phyloP scores from a whole-genome alignment of 1,139 yeast species.

The Pichia sp. region DNA sequence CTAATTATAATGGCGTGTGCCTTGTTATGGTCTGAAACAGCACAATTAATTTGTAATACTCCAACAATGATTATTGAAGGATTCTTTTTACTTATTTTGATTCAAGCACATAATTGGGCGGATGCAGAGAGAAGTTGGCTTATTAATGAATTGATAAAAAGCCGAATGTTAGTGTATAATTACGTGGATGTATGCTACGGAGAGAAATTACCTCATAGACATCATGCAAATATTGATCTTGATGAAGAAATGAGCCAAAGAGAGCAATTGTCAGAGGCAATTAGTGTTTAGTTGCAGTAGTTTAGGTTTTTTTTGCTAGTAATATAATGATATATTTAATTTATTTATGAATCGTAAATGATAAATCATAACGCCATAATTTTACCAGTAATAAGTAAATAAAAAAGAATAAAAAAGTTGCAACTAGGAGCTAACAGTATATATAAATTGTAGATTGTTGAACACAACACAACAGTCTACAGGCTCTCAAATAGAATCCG shows the following conservation, averaged over 20 bases:
- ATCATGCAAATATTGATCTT: constrained; percentile 25
- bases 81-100: constrained; percentile 31
- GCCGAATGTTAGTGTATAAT: constrained; percentile 12
- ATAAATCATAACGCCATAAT: too few species aligned
- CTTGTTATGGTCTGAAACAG: constrained; percentile 33
- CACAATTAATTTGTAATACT: constrained; percentile 33
- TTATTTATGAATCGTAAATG: too few species aligned
- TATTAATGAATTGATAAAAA: constrained; percentile 12
- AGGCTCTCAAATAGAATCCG: too few species aligned
- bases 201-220: not conserved
- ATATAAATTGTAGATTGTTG: too few species aligned
- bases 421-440: too few species aligned
- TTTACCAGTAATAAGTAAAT: too few species aligned
- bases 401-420: too few species aligned
- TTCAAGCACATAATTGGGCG: constrained; percentile 32
- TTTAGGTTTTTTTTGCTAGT: not conserved
- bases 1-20: constrained; percentile 29
- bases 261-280: not conserved
- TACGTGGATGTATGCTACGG: constrained; percentile 5
- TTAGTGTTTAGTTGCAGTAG: too few species aligned
- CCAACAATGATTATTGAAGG: constrained; percentile 37
- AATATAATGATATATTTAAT: too few species aligned
- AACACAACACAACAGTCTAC: too few species aligned
- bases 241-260: constrained; percentile 20
- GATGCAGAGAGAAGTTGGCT: constrained; percentile 13